phyloP scores from a whole-genome alignment of 441 rosid species.

The Rhodomyrtus psidioides region DNA sequence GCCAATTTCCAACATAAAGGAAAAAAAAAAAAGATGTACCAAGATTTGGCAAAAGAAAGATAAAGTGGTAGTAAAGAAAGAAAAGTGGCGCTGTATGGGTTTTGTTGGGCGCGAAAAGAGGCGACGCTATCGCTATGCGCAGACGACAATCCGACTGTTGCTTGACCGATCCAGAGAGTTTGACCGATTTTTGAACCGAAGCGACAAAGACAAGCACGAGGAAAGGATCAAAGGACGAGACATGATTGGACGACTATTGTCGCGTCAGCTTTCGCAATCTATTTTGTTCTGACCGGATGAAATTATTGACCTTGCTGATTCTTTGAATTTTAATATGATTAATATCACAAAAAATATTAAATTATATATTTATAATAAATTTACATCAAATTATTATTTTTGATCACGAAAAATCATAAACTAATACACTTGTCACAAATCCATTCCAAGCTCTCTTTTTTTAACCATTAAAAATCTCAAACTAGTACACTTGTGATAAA shows the following conservation, averaged over 20 bases:
- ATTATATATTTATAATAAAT: no score
- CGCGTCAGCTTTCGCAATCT: not conserved
- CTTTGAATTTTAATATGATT: no score
- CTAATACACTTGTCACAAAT: no score
- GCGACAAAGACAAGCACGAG: not conserved
- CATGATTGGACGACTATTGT: not conserved
- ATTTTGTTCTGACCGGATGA: not conserved
- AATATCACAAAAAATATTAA: no score
- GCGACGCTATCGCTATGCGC: not conserved
- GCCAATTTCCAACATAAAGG: no score
- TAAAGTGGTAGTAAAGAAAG: not conserved
- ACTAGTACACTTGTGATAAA: no score
- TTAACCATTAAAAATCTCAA: no score
- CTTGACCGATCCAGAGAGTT: not conserved
- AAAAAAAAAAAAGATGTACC: not conserved
- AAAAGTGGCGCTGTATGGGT: not conserved
- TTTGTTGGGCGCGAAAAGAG: not conserved
- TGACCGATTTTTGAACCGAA: not conserved
- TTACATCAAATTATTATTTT: no score
- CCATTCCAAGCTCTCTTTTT: no score
- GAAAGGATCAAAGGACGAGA: not conserved
- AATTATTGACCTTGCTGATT: no score
- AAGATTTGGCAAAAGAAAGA: not conserved
- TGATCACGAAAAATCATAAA: no score
- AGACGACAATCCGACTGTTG: not conserved